Conservation (phyloP, 306 rosid genomes). For the Ormosia semicastrata region DNA sequence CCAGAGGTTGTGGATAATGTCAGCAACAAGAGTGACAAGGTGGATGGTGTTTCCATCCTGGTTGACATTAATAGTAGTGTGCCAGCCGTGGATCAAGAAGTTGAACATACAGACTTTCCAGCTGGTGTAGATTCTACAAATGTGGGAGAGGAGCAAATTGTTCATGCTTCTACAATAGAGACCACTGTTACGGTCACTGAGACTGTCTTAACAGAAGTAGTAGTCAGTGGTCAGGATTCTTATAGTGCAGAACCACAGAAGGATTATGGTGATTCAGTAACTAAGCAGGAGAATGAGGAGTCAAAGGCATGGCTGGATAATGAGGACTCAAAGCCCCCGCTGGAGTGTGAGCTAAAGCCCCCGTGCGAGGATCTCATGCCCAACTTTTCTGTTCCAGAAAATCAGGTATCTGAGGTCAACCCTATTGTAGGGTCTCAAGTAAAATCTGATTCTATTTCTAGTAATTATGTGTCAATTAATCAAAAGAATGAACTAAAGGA, state of each 20-base stretch:
- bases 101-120: conserved; percentile 36
- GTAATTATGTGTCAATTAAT: conserved; percentile 97
- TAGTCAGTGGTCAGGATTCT: conserved; percentile 38
- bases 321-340: conserved; percentile 29
- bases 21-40: conserved; percentile 25
- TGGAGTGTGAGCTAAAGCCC: conserved; percentile 59
- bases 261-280: conserved; percentile 38
- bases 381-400: conserved; percentile 57
- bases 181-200: conserved; percentile 37
- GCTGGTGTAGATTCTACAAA: conserved; percentile 34
- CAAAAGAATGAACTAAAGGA: conserved; percentile 99
- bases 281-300: conserved; percentile 45
- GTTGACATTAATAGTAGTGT: conserved; percentile 39
- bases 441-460: conserved; percentile 98
- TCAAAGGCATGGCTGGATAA: background rate
- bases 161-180: conserved; percentile 36
- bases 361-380: conserved; percentile 42
- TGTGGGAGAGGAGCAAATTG: conserved; percentile 36
- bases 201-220: conserved; percentile 43
- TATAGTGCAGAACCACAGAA: conserved; percentile 29
- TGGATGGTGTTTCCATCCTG: conserved; percentile 24
- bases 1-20: conserved; percentile 28
- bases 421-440: conserved; percentile 90
- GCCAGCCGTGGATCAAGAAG: conserved; percentile 33
- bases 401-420: conserved; percentile 99